Conservation (phyloP, 805 yeast genomes). For the Saturnispora silvae region DNA sequence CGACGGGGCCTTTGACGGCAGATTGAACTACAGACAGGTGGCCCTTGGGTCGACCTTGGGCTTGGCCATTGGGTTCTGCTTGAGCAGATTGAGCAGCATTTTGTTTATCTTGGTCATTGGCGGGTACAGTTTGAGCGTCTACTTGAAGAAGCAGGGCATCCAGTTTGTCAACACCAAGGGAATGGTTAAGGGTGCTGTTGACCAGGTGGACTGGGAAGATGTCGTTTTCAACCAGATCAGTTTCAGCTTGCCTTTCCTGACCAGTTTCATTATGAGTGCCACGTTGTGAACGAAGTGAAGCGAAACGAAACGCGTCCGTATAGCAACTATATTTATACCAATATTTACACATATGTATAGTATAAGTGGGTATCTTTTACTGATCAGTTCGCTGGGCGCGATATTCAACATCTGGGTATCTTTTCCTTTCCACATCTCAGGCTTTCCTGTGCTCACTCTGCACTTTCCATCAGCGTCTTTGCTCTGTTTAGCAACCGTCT, state of each 20-base stretch:
- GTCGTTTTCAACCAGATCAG: conserved; percentile 50
- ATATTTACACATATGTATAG: too few species aligned
- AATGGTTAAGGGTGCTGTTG: conserved; percentile 8
- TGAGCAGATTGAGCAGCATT: conserved; percentile 50
- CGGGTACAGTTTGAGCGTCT: conserved; percentile 35
- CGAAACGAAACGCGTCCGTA: too few species aligned
- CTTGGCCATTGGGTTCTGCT: conserved; percentile 42
- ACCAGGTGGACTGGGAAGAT: conserved; percentile 17
- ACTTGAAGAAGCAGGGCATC: conserved; percentile 45
- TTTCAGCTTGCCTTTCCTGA: conserved; percentile 46
- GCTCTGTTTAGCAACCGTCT: too few species aligned
- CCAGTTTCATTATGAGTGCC: conserved; percentile 50
- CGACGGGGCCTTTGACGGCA: conserved; percentile 34
- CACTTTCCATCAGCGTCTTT: too few species aligned
- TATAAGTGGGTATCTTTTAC: too few species aligned
- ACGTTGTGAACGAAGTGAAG: too few species aligned
- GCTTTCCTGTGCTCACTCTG: too few species aligned
- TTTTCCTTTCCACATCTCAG: too few species aligned
- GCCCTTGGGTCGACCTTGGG: conserved; percentile 57
- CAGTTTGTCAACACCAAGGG: conserved; percentile 4
- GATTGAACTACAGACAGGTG: conserved; percentile 49
- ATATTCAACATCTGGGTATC: too few species aligned
- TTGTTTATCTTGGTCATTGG: conserved; percentile 42
- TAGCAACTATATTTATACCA: too few species aligned
- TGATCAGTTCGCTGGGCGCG: too few species aligned